Evolutionary conservation across 768 basidiomycete species (phyloP), one percentile per base, ranked within the genome.

Genomic region (Psilocybe cyanescens): DNA sequence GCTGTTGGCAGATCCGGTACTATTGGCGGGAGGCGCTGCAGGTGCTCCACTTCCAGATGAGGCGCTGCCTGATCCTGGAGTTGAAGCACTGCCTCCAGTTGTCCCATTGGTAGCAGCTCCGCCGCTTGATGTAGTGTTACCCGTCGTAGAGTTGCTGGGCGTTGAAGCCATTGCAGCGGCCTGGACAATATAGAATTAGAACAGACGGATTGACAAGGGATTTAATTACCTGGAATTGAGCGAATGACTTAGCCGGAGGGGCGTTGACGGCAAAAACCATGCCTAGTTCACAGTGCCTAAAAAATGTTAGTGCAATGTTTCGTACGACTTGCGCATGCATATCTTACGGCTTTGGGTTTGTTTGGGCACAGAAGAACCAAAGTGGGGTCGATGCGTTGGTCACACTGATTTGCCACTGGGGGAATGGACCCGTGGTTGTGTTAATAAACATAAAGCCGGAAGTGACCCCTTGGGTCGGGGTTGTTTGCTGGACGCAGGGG

Each of bases 181-280:
- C 55, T 61, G 60, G 37, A 4, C 44, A 14, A 44, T 39, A 6
- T 41, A 47, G n/a, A 28, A 14, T 30, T 28, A 30, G 44, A 30
- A 35, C 16, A 30, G 39, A 50, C 16, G n/a, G 37, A 19, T 1
- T 33, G 33, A 37, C 16, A 24, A 35, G 19, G 7, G 14, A 30
- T 8, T 2, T 37, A n/a, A 57, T 52, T 71, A 74, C 79, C 75
- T 81, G 78, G 81, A 82, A 88, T 24, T 71, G 72, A 1, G 68
- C 76, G 64, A 82, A 85, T 47, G 72, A 78, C 75, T 83, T 84
- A 19, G 72, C 68, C 2, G 76, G 68, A 14, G 77, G 80, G 6
- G 82, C 80, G 70, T 87, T 86, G 39, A 87, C 71, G 24, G 85
- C 81, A 71, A 88, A 87, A 44, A 88, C 86, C 86, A 87, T 86